Base-by-base conservation (phyloP, 768 basidiomycete species). In the Leccinum boreale region DNA sequence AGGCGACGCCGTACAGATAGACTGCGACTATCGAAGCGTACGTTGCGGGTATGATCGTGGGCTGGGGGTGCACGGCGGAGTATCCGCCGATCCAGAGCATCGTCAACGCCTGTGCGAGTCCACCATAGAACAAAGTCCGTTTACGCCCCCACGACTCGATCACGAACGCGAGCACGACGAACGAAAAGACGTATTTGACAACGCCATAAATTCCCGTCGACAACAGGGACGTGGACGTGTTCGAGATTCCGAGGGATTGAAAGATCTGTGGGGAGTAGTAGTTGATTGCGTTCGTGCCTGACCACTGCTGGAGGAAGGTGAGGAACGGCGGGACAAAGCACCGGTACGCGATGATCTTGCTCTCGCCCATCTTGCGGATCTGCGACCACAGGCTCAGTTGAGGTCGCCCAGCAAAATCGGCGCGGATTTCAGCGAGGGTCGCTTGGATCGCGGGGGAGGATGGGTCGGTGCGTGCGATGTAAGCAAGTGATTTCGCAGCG, bases 151-250 rank as follows among this genome's bases (percentile, higher is more conserved):
- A 70, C 5, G 73, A 67, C 56, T 78, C 76, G 51, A 78, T 73
- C 24, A 77, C 66, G 51, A 78, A 68, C 1, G 67, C 64, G n/a
- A 78, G 70, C 24, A 67, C 69, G 52, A 74, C 17, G 36, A 58
- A 63, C 3, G 74, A 70, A 17, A 62, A 50, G 48, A 68, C 60
- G 39, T 74, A 73, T 48, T 78, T 78, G 59, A 78, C 73, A 47
- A 76, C 67, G 17, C 77, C 77, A 47, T 78, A 78, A 24, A 78
- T 62, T 10, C 77, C 77, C 0, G 77, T 78, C 2, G 76, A 75
- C 33, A 77, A 61, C 2, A 78, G 67, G n/a, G 73, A 62, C 0
- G 71, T 57, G 0, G 64, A 66, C 24, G 68, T 70, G 33, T 65
- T 61, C 1, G 68, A 67, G n/a, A 78, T 53, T 0, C 76, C 77